phyloP scores from a whole-genome alignment of 768 basidiomycete species.

The Pisolithus microcarpus region DNA sequence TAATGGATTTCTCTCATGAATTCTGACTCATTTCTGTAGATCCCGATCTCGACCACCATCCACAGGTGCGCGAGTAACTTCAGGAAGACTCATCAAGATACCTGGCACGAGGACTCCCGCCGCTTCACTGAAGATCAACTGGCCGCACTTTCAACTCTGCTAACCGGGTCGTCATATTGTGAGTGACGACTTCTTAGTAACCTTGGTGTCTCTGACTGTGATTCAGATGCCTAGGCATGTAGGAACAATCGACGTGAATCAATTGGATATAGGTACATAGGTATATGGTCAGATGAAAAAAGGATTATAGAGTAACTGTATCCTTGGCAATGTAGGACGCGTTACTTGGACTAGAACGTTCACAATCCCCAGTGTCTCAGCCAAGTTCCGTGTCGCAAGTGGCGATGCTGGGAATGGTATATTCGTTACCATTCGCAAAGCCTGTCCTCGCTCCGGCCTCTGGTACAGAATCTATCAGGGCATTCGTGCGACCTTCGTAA shows the following conservation, averaged over 20 bases:
- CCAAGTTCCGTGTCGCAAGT: conserved; percentile 38
- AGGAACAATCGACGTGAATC: neutral
- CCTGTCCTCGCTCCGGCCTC: conserved; percentile 62
- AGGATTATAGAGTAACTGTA: neutral
- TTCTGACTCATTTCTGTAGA: conserved; percentile 30
- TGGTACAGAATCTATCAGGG: conserved; percentile 71
- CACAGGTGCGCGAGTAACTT: conserved; percentile 74
- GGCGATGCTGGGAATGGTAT: conserved; percentile 45
- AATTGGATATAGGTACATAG: neutral
- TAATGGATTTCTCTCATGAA: neutral
- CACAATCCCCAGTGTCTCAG: conserved; percentile 8
- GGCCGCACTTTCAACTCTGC: conserved; percentile 69
- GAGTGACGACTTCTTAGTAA: conserved; percentile 18
- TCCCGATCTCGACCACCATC: conserved; percentile 81
- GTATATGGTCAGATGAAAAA: neutral
- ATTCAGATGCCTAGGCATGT: conserved; percentile 12
- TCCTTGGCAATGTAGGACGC: conserved; percentile 27
- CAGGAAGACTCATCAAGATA: conserved; percentile 80
- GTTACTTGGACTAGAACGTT: conserved; percentile 27
- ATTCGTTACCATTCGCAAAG: conserved; percentile 58
- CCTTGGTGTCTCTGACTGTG: neutral
- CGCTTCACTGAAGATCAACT: conserved; percentile 84
- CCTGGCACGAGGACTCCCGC: conserved; percentile 84
- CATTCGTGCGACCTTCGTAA: conserved; percentile 45
- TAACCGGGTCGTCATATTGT: conserved; percentile 85